Evolutionary conservation across 2,329 filamentous ascomycete genomes (phyloP).

Genomic region (Cordyceps cicadae): DNA sequence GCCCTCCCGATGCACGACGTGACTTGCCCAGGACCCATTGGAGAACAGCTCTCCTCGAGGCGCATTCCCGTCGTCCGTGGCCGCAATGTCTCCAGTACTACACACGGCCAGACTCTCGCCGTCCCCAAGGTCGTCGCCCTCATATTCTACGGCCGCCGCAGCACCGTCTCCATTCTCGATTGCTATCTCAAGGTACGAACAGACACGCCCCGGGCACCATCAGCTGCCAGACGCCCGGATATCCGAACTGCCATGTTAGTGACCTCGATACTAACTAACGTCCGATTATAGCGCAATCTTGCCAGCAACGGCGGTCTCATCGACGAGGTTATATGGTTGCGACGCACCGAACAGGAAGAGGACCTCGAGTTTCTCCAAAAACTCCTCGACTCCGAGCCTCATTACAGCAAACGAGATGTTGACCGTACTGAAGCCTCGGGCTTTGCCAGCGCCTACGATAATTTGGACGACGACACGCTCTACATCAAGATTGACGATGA

Average conservation of each 20-base stretch:
- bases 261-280: not conserved
- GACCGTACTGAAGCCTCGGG: conserved; percentile 25
- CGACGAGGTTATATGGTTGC: conserved; percentile 37
- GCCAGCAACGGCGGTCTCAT: conserved; percentile 36
- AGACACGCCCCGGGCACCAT: too few species aligned
- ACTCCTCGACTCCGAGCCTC: conserved; percentile 27
- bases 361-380: conserved; percentile 33
- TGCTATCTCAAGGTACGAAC: conserved; percentile 34
- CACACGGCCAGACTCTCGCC: conserved; percentile 9
- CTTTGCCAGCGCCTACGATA: conserved; percentile 33
- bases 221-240: not conserved
- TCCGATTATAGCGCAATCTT: conserved; percentile 30
- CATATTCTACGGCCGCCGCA: conserved; percentile 37
- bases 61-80: conserved; percentile 8
- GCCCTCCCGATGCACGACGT: conserved; percentile 6
- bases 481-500: conserved; percentile 32
- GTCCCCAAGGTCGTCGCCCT: conserved; percentile 32
- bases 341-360: conserved; percentile 29
- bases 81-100: conserved; percentile 5
- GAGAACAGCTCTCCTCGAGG: not conserved
- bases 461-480: conserved; percentile 37
- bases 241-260: not conserved
- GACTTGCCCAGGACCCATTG: conserved; percentile 4
- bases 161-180: conserved; percentile 36
- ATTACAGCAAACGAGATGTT: conserved; percentile 31